phyloP scores from a whole-genome alignment of 2,329 filamentous ascomycete species.

The Colletotrichum viniferum region DNA sequence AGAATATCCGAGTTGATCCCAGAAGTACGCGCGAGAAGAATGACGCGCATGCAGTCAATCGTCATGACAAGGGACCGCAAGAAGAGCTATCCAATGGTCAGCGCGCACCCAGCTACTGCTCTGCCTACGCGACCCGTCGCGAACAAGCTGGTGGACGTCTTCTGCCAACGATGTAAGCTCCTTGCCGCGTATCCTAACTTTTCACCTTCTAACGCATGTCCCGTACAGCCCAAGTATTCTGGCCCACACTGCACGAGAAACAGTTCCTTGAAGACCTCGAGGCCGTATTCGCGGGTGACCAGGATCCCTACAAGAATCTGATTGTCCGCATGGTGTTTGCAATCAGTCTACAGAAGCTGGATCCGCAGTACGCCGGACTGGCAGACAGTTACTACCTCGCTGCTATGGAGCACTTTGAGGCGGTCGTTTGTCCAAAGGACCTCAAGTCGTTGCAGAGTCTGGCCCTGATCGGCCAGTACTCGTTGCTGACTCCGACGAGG shows the following conservation, averaged over 20 bases:
- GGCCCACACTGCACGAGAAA: slow-evolving; percentile 85
- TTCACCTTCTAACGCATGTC: slow-evolving; percentile 20
- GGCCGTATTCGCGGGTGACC: slow-evolving; percentile 77
- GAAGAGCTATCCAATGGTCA: slow-evolving; percentile 92
- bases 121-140: slow-evolving; percentile 77
- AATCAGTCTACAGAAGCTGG: slow-evolving; percentile 92
- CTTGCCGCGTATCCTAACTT: neutral
- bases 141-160: slow-evolving; percentile 82
- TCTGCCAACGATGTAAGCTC: slow-evolving; percentile 77
- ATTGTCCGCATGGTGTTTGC: slow-evolving; percentile 90
- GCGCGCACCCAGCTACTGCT: slow-evolving; percentile 76
- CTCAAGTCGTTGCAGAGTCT: slow-evolving; percentile 90
- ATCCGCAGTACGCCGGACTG: slow-evolving; percentile 86
- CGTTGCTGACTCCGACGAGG: slow-evolving; percentile 86
- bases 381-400: slow-evolving; percentile 95
- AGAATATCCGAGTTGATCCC: slow-evolving; percentile 93
- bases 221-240: slow-evolving; percentile 78
- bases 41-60: slow-evolving; percentile 63
- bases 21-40: slow-evolving; percentile 65
- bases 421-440: slow-evolving; percentile 85
- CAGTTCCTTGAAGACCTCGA: slow-evolving; percentile 78
- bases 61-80: slow-evolving; percentile 63
- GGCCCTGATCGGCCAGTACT: slow-evolving; percentile 87
- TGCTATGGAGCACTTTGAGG: slow-evolving; percentile 83
- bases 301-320: slow-evolving; percentile 85